Evolutionary conservation across 805 yeast genomes (phyloP), one percentile per base, ranked within the genome.

Genomic region (Yamadazyma ubonensis): DNA sequence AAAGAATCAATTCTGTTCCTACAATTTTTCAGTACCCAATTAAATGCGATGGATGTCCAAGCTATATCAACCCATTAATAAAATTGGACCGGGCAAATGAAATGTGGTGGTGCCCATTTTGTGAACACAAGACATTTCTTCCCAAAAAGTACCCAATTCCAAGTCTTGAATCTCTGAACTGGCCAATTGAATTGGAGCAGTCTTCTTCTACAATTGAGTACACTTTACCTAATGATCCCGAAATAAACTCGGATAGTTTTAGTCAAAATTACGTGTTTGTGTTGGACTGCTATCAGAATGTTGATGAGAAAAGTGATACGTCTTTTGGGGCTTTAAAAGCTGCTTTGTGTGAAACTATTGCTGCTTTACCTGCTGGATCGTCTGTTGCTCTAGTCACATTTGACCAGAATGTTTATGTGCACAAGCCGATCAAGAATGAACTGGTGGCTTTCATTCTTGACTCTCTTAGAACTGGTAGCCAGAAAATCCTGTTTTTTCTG

Each of bases 91-190:
- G 61, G 5, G 43, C 26, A 3, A 63, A 60, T 38, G 41, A 42
- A 16, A 54, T 53, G 57, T 67, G 73, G 72, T 56, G 61, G 63
- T 67, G 73, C 41, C 70, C 68, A 0, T 52, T 61, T 28, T 67
- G 73, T 41, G 51, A 48, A 10, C 50, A 54, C 27, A 48, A 49
- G 22, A 49, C 52, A 2, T 41, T 28, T 17, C 37, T 65, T 4
- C 63, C 69, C 2, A 33, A 39, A 1, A 46, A 41, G 5, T 56
- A 47, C 14, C 28, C 17, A 3, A 29, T 56, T 12, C 59, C 58
- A 3, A 23, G 40, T 3, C 10, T 44, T 5, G 3, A 28, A 2
- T 39, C 27, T 2, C 43, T 48, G 4, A 57, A 55, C 7, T 58
- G 63, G 52, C 67, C 66, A 0, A 39, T 55, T 5, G 61, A 60